Base-by-base conservation (phyloP, 2,329 filamentous ascomycete genomes). In the Penicillium sp. region DNA sequence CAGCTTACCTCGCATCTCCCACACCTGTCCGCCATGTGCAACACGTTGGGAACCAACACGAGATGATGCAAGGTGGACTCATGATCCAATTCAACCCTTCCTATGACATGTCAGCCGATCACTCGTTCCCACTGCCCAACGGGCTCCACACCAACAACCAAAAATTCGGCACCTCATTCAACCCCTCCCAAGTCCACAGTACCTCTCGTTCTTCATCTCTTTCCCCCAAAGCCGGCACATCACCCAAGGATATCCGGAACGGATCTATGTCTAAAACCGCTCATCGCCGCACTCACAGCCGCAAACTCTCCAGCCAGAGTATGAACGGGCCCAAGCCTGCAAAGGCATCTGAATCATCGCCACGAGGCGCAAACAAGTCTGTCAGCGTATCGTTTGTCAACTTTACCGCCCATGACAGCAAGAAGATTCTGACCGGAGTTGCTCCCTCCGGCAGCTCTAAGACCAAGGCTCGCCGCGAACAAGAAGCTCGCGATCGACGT, bases 401-500 rank as follows among this genome's bases (percentile, higher is more conserved):
- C 70, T 95, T 88, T 71, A 96, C 91, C 1, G 85, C 89, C 0
- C 77, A 79, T 41, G 91, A 99, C 68, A 85, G 84, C 61, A 75
- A 80, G 12, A 82, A 87, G 64, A 84, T 99, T 36, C 81, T 99
- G 70, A 89, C 82, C 7, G 92, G 91, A 4, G 93, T 99, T 11
- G 93, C 93, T 38, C 92, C 92, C 0, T 91, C 86, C 57, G 93
- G 93, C 9, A 90, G 85, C 59, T 88, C 83, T 58, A 97, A 97
- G 80, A 97, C 93, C 8, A 96, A 96, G 68, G 89, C 89, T n/a
- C 76, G 90, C 47, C 76, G 93, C 42, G 92, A 97, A 70, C 87
- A 89, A 68, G 92, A 96, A 73, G 89, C 89, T 1, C 77, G 80
- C 45, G 92, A 96, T 64, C 84, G 86, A 70, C 77, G 88, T 61